Conservation (phyloP, 2,329 filamentous ascomycete species). For the Ophiostoma populinum region DNA sequence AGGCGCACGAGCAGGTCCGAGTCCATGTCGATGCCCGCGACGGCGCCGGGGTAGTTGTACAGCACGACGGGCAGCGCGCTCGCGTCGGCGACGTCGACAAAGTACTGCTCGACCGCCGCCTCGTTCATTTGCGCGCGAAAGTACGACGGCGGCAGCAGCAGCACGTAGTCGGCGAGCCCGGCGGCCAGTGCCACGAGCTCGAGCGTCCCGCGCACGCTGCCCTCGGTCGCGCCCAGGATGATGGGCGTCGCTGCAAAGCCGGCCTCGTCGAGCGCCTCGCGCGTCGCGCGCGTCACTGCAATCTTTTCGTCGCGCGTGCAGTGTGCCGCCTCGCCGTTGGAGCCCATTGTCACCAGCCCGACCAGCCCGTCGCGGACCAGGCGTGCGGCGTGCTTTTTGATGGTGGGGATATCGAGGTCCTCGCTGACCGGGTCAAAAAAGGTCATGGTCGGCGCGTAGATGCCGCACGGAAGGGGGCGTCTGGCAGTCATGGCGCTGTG, state of each 20-base stretch:
- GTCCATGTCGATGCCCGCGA: slow-evolving; percentile 77
- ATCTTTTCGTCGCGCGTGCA: slow-evolving; percentile 62
- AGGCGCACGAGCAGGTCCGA: slow-evolving; percentile 71
- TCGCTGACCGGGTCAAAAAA: slow-evolving; percentile 76
- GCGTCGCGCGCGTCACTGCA: slow-evolving; percentile 57
- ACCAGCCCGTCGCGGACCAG: slow-evolving; percentile 62
- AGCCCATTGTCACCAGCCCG: slow-evolving; percentile 74
- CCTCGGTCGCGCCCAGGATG: slow-evolving; percentile 66
- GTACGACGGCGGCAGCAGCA: slow-evolving; percentile 69
- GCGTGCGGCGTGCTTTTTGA: slow-evolving; percentile 66
- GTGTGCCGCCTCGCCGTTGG: slow-evolving; percentile 80
- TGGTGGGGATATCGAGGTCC: slow-evolving; percentile 62
- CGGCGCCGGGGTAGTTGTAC: slow-evolving; percentile 84
- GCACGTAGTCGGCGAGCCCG: slow-evolving; percentile 57
- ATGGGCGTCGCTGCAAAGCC: slow-evolving; percentile 63
- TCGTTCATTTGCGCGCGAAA: slow-evolving; percentile 65
- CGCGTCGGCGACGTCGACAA: slow-evolving; percentile 51
- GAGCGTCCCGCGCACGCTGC: slow-evolving; percentile 66
- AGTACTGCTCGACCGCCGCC: slow-evolving; percentile 40
- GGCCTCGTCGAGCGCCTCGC: slow-evolving; percentile 65
- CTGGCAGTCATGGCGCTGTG: slow-evolving; percentile 18
- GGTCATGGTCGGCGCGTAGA: slow-evolving; percentile 80
- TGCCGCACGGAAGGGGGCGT: slow-evolving; percentile 55
- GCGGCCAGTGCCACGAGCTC: slow-evolving; percentile 48
- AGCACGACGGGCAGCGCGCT: slow-evolving; percentile 65